phyloP scores from a whole-genome alignment of 805 yeast species.

The Lachancea meyersii region DNA sequence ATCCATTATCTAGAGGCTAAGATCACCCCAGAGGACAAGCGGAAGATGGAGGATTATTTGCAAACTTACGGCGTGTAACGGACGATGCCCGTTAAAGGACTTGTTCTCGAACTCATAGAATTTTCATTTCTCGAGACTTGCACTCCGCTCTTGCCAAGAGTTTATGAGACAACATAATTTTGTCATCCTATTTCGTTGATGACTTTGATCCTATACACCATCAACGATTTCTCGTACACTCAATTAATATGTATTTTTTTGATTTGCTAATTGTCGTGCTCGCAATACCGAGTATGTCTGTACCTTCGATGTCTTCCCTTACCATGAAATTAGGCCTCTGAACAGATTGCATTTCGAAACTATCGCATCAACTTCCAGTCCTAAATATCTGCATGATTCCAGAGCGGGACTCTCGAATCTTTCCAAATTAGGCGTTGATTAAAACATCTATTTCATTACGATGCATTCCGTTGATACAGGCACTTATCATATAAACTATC shows the following conservation, averaged over 20 bases:
- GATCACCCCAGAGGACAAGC: slow-evolving; percentile 52
- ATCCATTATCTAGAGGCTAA: slow-evolving; percentile 52
- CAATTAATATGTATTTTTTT: slow-evolving; percentile 8
- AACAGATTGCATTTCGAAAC: neutral
- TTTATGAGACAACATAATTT: slow-evolving; percentile 2
- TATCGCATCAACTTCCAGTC: neutral
- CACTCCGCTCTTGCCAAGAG: neutral
- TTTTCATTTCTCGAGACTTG: slow-evolving; percentile 1
- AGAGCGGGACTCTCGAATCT: neutral
- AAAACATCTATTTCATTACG: no score
- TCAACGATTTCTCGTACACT: slow-evolving; percentile 5
- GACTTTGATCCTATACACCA: slow-evolving; percentile 7
- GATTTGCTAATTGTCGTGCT: slow-evolving; percentile 8
- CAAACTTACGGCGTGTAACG: slow-evolving; percentile 33
- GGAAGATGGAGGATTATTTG: slow-evolving; percentile 52
- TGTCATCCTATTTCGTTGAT: neutral
- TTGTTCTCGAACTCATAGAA: neutral
- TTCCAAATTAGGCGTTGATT: no score
- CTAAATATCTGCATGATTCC: neutral
- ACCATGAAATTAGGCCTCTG: neutral
- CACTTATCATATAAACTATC: no score
- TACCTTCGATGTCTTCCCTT: neutral
- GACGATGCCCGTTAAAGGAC: neutral
- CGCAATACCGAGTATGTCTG: neutral
- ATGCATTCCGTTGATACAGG: no score